These are phyloP conservation scores for Corynascus novoguineensis DNA, from an alignment of 495 filamentous ascomycete species.

Conservation along the genomic window DNA sequence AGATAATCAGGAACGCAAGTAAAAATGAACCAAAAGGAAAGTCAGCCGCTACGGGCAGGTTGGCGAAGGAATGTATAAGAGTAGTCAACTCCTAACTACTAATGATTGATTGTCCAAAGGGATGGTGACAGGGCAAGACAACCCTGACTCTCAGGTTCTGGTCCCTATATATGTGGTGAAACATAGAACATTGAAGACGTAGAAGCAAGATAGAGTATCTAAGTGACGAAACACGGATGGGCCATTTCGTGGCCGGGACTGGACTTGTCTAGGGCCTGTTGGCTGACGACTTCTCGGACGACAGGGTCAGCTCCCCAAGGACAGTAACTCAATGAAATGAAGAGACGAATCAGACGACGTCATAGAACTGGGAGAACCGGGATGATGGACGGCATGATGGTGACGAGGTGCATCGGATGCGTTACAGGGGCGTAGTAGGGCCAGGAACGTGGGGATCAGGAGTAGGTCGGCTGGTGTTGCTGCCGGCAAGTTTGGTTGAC, in stretches of 20 bases:
- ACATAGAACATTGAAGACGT: neutral
- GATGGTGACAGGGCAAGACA: constrained; percentile 6
- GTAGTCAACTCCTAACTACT: neutral
- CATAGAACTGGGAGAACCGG: too few species aligned
- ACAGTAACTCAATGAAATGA: neutral
- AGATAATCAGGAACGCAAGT: neutral
- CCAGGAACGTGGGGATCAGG: neutral
- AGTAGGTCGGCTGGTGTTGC: neutral
- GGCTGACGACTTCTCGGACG: neutral
- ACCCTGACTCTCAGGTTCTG: neutral
- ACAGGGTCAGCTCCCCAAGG: neutral
- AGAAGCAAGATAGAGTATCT: neutral
- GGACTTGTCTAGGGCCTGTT: constrained; percentile 3
- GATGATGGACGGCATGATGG: neutral
- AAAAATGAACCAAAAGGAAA: constrained; percentile 3
- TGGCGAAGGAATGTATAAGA: neutral
- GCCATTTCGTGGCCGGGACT: neutral
- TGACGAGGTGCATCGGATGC: neutral
- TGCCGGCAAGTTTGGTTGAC: neutral
- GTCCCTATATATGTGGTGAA: neutral
- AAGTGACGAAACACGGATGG: neutral
- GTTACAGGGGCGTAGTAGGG: neutral
- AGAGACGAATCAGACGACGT: neutral
- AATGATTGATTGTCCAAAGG: neutral
- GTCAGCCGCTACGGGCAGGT: neutral